These are phyloP conservation scores for Prunus kanzakura DNA, from an alignment of 306 rosid genomes.

Conservation along the genomic window DNA sequence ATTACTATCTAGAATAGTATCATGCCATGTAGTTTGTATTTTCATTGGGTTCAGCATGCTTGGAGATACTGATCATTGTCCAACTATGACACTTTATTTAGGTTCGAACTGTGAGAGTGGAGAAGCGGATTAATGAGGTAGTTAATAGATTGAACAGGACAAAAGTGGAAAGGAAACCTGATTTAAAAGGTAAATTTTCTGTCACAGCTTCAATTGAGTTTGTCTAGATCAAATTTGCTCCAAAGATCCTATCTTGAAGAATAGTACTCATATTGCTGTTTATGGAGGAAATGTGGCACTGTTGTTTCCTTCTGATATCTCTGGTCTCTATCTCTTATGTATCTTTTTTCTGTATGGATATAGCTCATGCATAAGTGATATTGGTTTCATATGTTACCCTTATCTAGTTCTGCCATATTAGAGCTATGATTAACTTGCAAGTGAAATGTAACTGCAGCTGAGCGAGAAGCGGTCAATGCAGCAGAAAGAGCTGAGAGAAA, in stretches of 20 bases:
- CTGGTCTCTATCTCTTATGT: not conserved
- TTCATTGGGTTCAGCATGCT: conserved; percentile 15
- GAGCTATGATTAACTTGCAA: not conserved
- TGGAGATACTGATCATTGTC: conserved; percentile 22
- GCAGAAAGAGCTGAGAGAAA: conserved; percentile 97
- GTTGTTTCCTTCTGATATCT: not conserved
- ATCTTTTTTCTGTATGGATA: not conserved
- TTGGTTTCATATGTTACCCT: not conserved
- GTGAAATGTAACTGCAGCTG: conserved; percentile 53
- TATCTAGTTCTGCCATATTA: not conserved
- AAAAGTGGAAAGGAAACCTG: conserved; percentile 88
- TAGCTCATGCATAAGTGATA: not conserved
- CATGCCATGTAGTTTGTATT: not conserved
- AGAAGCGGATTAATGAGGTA: conserved; percentile 88
- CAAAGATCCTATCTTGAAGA: not conserved
- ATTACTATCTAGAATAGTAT: not conserved
- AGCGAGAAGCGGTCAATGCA: conserved; percentile 87
- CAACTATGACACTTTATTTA: conserved; percentile 29
- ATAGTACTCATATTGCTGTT: not conserved
- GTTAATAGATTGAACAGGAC: conserved; percentile 86
- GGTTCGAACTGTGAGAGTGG: conserved; percentile 91
- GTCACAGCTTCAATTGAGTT: conserved; percentile 15
- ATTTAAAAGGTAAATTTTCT: conserved; percentile 72
- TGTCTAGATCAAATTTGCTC: not conserved
- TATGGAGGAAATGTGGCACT: not conserved